These are phyloP conservation scores for Trebouxia sp. DNA, from an alignment of 139 green algal genomes.

Conservation along the genomic window DNA sequence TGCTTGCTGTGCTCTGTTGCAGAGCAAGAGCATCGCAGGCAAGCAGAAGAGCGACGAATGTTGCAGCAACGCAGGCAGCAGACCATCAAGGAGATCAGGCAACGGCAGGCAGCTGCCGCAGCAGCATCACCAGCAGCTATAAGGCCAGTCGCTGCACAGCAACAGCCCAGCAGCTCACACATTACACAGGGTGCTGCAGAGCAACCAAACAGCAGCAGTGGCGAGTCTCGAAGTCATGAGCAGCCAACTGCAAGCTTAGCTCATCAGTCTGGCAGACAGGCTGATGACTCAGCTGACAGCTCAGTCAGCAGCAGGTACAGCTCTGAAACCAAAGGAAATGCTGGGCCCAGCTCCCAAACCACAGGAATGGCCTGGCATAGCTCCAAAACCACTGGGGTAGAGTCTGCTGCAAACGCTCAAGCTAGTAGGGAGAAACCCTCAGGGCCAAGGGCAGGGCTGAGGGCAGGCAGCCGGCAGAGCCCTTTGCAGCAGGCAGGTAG, in stretches of 20 bases:
- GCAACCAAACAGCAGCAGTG: background rate
- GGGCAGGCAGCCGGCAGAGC: background rate
- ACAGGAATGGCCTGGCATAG: too few species aligned
- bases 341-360: too few species aligned
- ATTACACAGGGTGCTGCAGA: too few species aligned
- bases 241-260: background rate
- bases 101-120: constrained; percentile 4
- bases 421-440: too few species aligned
- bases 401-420: too few species aligned
- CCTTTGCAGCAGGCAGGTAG: background rate
- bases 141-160: background rate
- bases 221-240: background rate
- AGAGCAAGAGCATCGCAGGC: constrained; percentile 1
- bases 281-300: background rate
- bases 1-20: too few species aligned
- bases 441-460: background rate
- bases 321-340: too few species aligned
- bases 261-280: too few species aligned
- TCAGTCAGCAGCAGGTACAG: background rate
- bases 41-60: background rate
- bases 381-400: too few species aligned
- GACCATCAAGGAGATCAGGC: constrained; percentile 10
- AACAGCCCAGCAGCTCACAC: too few species aligned
- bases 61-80: background rate
- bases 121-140: background rate